phyloP scores from a whole-genome alignment of 2,329 filamentous ascomycete species.

The Tolypocladium capitatum region DNA sequence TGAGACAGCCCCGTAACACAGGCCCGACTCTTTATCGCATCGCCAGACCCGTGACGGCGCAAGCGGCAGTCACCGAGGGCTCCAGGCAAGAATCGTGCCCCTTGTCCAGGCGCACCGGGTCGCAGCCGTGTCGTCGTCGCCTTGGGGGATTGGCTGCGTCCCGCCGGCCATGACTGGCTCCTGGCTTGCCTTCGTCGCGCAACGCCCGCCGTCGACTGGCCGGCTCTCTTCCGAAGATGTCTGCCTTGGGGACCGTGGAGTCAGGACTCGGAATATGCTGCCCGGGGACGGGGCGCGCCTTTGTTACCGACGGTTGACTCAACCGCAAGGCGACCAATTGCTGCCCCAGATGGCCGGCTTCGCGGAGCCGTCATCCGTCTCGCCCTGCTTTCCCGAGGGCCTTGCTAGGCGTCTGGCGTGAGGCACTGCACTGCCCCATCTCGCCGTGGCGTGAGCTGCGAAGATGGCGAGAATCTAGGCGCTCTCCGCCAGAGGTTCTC shows the following conservation, averaged over 20 bases:
- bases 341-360: not conserved
- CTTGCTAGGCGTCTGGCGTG: not conserved
- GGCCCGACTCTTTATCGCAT: not conserved
- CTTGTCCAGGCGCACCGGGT: not conserved
- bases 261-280: not conserved
- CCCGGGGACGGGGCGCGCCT: not conserved
- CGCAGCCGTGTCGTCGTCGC: not conserved
- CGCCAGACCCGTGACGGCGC: not conserved
- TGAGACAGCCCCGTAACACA: not conserved
- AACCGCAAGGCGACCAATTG: not conserved
- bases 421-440: not conserved
- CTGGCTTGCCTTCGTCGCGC: not conserved
- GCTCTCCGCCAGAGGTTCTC: not conserved
- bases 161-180: not conserved
- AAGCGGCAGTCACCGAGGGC: not conserved
- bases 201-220: not conserved
- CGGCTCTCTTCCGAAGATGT: not conserved
- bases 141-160: not conserved
- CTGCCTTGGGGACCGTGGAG: not conserved
- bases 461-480: not conserved
- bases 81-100: not conserved
- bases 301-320: not conserved
- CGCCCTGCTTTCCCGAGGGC: not conserved
- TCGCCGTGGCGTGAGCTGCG: not conserved
- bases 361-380: not conserved